Evolutionary conservation across 768 basidiomycete genomes (phyloP).

Genomic region (Suillus subaureus): DNA sequence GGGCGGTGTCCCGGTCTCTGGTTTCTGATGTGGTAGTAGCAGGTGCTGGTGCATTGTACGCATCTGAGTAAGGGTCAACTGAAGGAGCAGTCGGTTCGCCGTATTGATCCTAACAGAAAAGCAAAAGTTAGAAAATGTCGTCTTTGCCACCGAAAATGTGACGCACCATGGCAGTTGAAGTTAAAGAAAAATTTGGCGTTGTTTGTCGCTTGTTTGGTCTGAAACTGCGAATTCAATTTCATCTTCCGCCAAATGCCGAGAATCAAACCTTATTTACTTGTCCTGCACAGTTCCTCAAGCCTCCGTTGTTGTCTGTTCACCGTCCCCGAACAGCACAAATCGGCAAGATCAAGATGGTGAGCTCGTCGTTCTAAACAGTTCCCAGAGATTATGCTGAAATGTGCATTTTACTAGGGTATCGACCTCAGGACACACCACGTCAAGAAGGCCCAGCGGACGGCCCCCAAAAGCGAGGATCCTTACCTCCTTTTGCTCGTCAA

Average conservation of each 20-base stretch:
- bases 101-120: constrained; percentile 51
- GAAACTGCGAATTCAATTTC: constrained; percentile 29
- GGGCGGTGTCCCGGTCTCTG: constrained; percentile 55
- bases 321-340: constrained; percentile 51
- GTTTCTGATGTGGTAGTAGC: constrained; percentile 43
- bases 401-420: constrained; percentile 69
- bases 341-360: constrained; percentile 83
- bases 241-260: constrained; percentile 22
- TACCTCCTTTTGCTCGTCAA: constrained; percentile 98
- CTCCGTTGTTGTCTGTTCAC: constrained; percentile 40
- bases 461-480: constrained; percentile 98
- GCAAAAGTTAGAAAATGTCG: constrained; percentile 10
- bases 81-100: constrained; percentile 58
- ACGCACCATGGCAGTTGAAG: constrained; percentile 76
- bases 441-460: constrained; percentile 94
- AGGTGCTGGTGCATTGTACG: constrained; percentile 69
- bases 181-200: constrained; percentile 45
- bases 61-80: constrained; percentile 82
- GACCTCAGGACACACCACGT: constrained; percentile 97
- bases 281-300: constrained; percentile 74
- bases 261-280: constrained; percentile 37
- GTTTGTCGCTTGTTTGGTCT: constrained; percentile 37
- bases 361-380: constrained; percentile 47
- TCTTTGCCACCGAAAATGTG: constrained; percentile 15
- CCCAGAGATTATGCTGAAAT: constrained; percentile 22